phyloP scores from a whole-genome alignment of 2,329 filamentous ascomycete species.

The Colletotrichum liaoningense region DNA sequence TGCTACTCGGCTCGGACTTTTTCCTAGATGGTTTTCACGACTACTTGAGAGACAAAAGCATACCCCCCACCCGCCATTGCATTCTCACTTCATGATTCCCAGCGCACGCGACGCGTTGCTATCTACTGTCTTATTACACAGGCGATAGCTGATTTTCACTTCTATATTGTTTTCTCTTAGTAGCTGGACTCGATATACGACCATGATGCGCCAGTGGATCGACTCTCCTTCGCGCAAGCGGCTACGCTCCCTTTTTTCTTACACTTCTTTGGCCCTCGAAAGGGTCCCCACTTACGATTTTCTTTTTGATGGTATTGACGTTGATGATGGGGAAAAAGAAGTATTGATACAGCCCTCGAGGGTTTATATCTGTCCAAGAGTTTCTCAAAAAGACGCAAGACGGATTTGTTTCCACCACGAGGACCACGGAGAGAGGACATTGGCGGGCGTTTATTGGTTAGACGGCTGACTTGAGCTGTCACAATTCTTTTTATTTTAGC shows the following conservation, averaged over 20 bases:
- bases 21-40: conserved; percentile 11
- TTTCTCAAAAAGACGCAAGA: conserved; percentile 33
- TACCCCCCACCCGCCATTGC: conserved; percentile 29
- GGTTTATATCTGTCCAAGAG: conserved; percentile 23
- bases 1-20: neutral
- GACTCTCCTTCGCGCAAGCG: conserved; percentile 26
- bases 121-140: conserved; percentile 20
- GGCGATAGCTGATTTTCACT: conserved; percentile 22
- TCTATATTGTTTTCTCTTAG: conserved; percentile 33
- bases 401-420: conserved; percentile 32
- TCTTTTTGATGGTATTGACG: conserved; percentile 21
- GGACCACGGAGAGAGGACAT: conserved; percentile 23
- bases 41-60: conserved; percentile 23
- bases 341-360: conserved; percentile 29
- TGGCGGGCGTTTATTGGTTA: conserved; percentile 29
- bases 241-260: conserved; percentile 15
- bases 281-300: conserved; percentile 23
- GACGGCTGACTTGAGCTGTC: conserved; percentile 9
- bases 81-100: conserved; percentile 37
- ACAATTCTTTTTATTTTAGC: conserved; percentile 6
- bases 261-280: conserved; percentile 19
- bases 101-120: conserved; percentile 34
- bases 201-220: conserved; percentile 32
- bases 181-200: conserved; percentile 35
- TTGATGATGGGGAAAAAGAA: conserved; percentile 27